These are phyloP conservation scores for Nothophaeocryptopus gaeumannii DNA, from an alignment of 2,329 filamentous ascomycete genomes.

Conservation along the genomic window DNA sequence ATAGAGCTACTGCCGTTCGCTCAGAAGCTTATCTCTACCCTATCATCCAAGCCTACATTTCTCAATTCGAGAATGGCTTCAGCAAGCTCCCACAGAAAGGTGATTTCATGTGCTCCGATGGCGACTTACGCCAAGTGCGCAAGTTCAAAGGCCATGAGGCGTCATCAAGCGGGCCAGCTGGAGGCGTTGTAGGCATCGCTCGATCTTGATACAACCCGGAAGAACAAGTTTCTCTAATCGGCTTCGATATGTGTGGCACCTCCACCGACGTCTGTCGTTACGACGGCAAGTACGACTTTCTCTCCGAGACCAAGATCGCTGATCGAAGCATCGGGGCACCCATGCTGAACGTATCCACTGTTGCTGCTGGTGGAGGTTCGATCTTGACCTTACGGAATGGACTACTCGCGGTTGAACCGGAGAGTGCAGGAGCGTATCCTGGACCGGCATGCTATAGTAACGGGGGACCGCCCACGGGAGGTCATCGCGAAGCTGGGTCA, in stretches of 20 bases:
- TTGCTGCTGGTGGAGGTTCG: conserved; percentile 49
- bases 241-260: conserved; percentile 31
- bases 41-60: conserved; percentile 69
- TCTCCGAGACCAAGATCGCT: conserved; percentile 35
- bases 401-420: conserved; percentile 21
- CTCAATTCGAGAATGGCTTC: conserved; percentile 30
- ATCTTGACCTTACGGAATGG: conserved; percentile 34
- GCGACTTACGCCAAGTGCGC: conserved; percentile 29
- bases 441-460: conserved; percentile 37
- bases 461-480: conserved; percentile 34
- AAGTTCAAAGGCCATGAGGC: conserved; percentile 34
- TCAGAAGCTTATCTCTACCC: conserved; percentile 71
- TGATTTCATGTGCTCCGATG: conserved; percentile 39
- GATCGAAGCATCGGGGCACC: conserved; percentile 33
- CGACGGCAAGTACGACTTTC: conserved; percentile 33
- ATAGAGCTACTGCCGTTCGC: conserved; percentile 61
- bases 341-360: conserved; percentile 35
- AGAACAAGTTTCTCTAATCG: conserved; percentile 30
- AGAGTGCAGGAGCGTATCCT: conserved; percentile 29
- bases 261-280: conserved; percentile 36
- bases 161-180: conserved; percentile 37
- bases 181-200: conserved; percentile 36
- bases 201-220: conserved; percentile 32
- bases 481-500: no score
- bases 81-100: conserved; percentile 29